Evolutionary conservation across 352 stramenopile species (phyloP).

Genomic region (Phytophthora pistaciae): DNA sequence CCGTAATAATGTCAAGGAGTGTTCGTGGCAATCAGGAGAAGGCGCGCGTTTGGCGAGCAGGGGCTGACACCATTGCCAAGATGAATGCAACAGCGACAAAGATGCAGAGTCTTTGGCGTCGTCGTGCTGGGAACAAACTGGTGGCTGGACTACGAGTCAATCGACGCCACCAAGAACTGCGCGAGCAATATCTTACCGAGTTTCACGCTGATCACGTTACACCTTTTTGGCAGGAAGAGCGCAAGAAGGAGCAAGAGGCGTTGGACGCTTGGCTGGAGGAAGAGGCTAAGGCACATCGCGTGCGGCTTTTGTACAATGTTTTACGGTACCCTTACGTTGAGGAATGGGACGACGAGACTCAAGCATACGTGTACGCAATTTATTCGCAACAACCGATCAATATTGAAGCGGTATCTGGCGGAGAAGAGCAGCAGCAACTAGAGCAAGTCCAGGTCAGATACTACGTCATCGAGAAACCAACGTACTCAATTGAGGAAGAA

Average conservation of each 20-base stretch:
- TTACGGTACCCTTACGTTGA: slow-evolving; percentile 69
- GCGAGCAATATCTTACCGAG: slow-evolving; percentile 65
- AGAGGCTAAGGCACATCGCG: slow-evolving; percentile 40
- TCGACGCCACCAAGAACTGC: slow-evolving; percentile 40
- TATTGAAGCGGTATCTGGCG: not conserved
- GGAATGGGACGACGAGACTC: slow-evolving; percentile 60
- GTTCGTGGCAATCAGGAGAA: slow-evolving; percentile 36
- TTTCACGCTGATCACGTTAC: slow-evolving; percentile 65
- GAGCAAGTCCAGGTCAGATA: slow-evolving; percentile 23
- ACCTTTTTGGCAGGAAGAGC: slow-evolving; percentile 70
- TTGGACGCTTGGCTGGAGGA: slow-evolving; percentile 53
- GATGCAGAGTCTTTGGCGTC: slow-evolving; percentile 69
- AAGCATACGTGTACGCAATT: slow-evolving; percentile 56
- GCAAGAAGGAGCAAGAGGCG: slow-evolving; percentile 61
- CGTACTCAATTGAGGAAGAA: slow-evolving; percentile 76
- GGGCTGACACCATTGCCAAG: slow-evolving; percentile 30
- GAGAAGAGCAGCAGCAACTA: slow-evolving; percentile 24
- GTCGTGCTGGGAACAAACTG: slow-evolving; percentile 49
- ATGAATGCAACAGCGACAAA: slow-evolving; percentile 51
- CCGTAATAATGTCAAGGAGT: slow-evolving; percentile 20
- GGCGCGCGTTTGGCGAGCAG: slow-evolving; percentile 37
- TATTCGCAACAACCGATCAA: slow-evolving; percentile 17
- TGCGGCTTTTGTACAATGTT: slow-evolving; percentile 44
- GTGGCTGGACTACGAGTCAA: slow-evolving; percentile 47
- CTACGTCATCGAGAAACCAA: slow-evolving; percentile 49